These are phyloP conservation scores for Pleurotus salmoneostramineus DNA, from an alignment of 768 basidiomycete species.

Conservation along the genomic window DNA sequence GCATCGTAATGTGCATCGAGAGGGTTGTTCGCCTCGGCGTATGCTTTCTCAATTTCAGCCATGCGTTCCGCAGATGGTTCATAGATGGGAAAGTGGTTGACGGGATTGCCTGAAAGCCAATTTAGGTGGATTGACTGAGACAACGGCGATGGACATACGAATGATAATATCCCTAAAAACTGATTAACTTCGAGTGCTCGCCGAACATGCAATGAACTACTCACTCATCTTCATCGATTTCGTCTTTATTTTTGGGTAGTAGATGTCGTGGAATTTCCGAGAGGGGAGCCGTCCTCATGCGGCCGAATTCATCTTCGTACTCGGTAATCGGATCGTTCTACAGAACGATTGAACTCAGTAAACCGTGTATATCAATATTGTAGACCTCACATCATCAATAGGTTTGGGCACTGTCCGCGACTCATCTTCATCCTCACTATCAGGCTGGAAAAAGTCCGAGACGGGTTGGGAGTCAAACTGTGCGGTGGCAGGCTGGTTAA, in stretches of 20 bases:
- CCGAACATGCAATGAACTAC: constrained; percentile 18
- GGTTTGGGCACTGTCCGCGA: constrained; percentile 56
- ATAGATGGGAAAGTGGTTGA: constrained; percentile 84
- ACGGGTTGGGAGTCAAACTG: constrained; percentile 65
- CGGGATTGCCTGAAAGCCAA: constrained; percentile 61
- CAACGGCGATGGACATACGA: constrained; percentile 28
- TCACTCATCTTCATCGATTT: constrained; percentile 56
- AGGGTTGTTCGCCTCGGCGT: constrained; percentile 70
- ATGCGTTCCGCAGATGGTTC: constrained; percentile 79
- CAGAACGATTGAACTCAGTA: background rate
- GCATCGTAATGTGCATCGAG: constrained; percentile 81
- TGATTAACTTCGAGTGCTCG: constrained; percentile 3
- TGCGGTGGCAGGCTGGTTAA: background rate
- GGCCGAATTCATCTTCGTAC: constrained; percentile 86
- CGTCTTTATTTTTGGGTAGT: constrained; percentile 41
- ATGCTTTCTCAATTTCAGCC: constrained; percentile 67
- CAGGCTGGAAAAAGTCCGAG: constrained; percentile 52
- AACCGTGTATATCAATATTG: background rate
- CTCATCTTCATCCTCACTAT: constrained; percentile 78
- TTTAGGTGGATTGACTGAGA: background rate
- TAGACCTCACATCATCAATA: constrained; percentile 31
- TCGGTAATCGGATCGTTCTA: constrained; percentile 79
- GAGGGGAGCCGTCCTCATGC: constrained; percentile 59
- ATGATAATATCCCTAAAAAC: constrained; percentile 53
- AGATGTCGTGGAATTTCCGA: constrained; percentile 79